Evolutionary conservation across 345 rosid species (phyloP).

Genomic region (Eucalyptus paniculata): DNA sequence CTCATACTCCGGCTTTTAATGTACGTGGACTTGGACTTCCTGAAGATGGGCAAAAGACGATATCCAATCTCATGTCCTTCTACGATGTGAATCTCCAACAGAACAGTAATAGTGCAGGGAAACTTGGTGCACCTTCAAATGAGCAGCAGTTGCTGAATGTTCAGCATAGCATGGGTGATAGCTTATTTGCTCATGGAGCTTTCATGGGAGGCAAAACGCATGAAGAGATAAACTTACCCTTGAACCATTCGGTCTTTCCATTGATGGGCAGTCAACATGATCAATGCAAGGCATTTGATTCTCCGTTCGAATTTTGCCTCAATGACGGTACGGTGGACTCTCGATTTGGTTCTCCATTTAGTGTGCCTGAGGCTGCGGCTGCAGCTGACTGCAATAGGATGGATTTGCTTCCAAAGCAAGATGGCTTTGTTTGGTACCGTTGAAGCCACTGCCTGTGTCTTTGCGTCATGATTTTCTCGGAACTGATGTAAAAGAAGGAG

Average conservation of each 20-base stretch:
- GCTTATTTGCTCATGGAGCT: constrained; percentile 10
- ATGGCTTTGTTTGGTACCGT: neutral
- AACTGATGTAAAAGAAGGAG: neutral
- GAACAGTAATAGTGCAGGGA: constrained; percentile 4
- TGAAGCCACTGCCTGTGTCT: neutral
- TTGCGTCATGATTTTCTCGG: neutral
- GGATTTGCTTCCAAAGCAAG: neutral
- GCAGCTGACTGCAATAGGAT: neutral
- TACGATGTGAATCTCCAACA: constrained; percentile 31
- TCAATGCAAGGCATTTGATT: constrained; percentile 20
- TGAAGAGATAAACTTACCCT: constrained; percentile 4
- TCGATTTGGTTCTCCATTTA: constrained; percentile 21
- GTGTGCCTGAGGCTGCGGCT: neutral
- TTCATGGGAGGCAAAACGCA: constrained; percentile 6
- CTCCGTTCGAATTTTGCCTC: constrained; percentile 8
- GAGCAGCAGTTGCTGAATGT: constrained; percentile 3
- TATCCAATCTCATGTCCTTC: constrained; percentile 37
- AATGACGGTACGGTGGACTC: neutral
- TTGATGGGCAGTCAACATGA: constrained; percentile 5
- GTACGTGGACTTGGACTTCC: constrained; percentile 37
- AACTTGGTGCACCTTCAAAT: neutral
- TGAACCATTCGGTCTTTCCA: constrained; percentile 7
- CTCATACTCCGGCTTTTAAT: constrained; percentile 3
- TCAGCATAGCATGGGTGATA: constrained; percentile 12
- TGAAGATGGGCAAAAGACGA: constrained; percentile 38